Base-by-base conservation (phyloP, 2,329 filamentous ascomycete species). In the Colletotrichum musae region DNA sequence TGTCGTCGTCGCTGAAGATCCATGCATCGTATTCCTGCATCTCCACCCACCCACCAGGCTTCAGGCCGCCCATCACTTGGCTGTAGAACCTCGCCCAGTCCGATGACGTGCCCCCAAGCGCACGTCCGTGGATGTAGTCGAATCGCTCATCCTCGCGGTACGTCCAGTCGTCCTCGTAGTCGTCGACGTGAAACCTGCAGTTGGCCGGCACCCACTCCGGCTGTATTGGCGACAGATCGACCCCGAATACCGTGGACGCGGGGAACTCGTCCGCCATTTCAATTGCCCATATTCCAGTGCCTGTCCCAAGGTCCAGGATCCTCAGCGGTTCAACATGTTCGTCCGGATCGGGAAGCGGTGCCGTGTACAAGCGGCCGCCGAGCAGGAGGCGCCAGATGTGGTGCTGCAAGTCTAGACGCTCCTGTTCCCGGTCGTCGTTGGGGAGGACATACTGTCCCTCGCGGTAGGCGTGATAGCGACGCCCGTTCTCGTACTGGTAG, bases 101-200 rank as follows among this genome's bases (percentile, higher is more conserved):
- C 1, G 75, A 70, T 1, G 77, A 79, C 1, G 79, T 79, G 10
- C 74, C 74, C 48, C 73, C 75, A 18, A 80, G 72, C 6, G 78
- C 75, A 10, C 75, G 80, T 58, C 69, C 70, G 41, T 80, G 78
- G 72, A 82, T 76, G 70, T 74, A 79, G 71, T 79, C 77, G 68
- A 80, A 80, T 28, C 72, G 73, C 32, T 79, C 74, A 74, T 88
- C 85, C 10, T 71, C 62, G 2, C 73, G 73, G 66, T 79, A 81
- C 72, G 82, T 79, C 82, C 82, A 83, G 21, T 77, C 73, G n/a
- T 86, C 82, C 74, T 90, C 88, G 43, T 88, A 86, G 74, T 93
- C 90, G 74, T 93, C 90, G 43, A 92, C 85, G 64, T 90, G 83
- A 73, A 92, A 92, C 65, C 86, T 84, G 68, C 90, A 87, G 73